A percentile compares a stretch with the other conserved stretches of the same genome.
Evolutionary conservation across 805 yeast genomes (phyloP).

Genomic region (Kodamaea kakaduensis): DNA sequence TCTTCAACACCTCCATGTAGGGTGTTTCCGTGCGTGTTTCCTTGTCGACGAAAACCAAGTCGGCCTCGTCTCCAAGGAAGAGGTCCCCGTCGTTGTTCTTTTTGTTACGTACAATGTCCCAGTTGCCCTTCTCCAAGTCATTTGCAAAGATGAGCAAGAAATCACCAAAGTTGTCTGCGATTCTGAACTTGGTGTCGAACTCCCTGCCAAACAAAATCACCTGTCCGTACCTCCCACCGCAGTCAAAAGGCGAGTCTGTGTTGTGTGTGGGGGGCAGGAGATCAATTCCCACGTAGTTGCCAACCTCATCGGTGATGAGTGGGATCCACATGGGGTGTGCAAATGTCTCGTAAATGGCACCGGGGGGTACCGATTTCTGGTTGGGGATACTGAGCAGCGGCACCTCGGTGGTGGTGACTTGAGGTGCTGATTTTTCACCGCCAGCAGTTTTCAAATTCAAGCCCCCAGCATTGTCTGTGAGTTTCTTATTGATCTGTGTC

Average conservation of each 20-base stretch:
- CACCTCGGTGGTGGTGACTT: background rate
- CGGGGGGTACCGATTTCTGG: conserved; percentile 71
- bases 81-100: conserved; percentile 42
- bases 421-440: conserved; percentile 6
- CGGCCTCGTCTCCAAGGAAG: conserved; percentile 64
- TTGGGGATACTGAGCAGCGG: conserved; percentile 31
- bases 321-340: conserved; percentile 96
- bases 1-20: conserved; percentile 39
- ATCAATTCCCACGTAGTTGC: conserved; percentile 90
- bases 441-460: conserved; percentile 7
- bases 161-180: conserved; percentile 87
- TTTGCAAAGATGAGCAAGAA: conserved; percentile 79
- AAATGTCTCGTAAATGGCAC: conserved; percentile 65
- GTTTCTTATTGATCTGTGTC: conserved; percentile 13
- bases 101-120: conserved; percentile 55
- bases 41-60: conserved; percentile 64
- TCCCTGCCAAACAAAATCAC: conserved; percentile 92
- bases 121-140: conserved; percentile 82
- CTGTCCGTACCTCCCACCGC: conserved; percentile 66
- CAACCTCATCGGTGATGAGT: conserved; percentile 78
- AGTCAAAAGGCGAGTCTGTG: conserved; percentile 2
- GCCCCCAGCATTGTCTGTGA: conserved; percentile 10
- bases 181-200: conserved; percentile 80
- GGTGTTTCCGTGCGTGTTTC: conserved; percentile 42
- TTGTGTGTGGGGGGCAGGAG: conserved; percentile 67